A percentile compares a stretch with the other conserved stretches of the same genome.
These are phyloP conservation scores for Nannizzia gypsea DNA, from an alignment of 2,329 filamentous ascomycete genomes.

Conservation along the genomic window DNA sequence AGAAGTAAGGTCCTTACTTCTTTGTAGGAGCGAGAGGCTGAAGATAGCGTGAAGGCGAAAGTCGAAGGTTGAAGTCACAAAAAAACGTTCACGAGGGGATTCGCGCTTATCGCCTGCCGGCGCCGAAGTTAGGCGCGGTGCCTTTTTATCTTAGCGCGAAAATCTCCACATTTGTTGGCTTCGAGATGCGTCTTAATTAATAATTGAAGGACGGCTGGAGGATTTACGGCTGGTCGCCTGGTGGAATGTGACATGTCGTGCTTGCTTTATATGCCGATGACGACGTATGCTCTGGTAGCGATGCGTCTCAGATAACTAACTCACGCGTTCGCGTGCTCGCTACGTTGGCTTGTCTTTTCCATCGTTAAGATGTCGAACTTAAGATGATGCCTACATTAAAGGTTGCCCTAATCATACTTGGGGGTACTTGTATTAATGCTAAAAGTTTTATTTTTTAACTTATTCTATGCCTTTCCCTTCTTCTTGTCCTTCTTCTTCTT, in stretches of 20 bases:
- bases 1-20: not conserved
- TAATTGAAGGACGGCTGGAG: not conserved
- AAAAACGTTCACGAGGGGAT: constrained; percentile 1
- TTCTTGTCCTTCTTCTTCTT: constrained; percentile 42
- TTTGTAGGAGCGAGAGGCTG: not conserved
- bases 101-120: not conserved
- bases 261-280: too few species aligned
- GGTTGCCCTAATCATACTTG: too few species aligned
- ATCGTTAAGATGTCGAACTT: too few species aligned
- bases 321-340: too few species aligned
- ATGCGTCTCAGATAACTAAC: too few species aligned
- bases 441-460: too few species aligned
- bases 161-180: not conserved
- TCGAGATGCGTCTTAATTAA: constrained; percentile 2
- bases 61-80: not conserved
- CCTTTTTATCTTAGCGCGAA: not conserved
- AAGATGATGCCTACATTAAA: too few species aligned
- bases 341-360: too few species aligned
- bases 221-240: not conserved
- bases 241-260: too few species aligned
- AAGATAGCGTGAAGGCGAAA: not conserved
- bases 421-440: too few species aligned
- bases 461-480: constrained; percentile 30
- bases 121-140: not conserved
- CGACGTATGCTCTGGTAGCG: too few species aligned